phyloP scores from a whole-genome alignment of 805 yeast species.

The Pichia californica region DNA sequence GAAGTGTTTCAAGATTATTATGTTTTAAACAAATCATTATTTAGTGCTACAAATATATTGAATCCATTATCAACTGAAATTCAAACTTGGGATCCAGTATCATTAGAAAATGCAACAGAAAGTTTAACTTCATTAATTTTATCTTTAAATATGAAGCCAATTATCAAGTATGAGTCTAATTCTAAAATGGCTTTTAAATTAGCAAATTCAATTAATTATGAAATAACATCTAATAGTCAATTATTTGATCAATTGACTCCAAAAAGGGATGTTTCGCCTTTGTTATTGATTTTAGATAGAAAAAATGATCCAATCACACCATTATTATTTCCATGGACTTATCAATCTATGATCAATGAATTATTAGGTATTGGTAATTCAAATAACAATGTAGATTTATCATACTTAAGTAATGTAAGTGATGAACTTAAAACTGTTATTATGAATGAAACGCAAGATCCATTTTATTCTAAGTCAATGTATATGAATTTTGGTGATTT shows the following conservation, averaged over 20 bases:
- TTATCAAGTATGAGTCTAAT: slow-evolving; percentile 69
- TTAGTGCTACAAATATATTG: slow-evolving; percentile 27
- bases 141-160: slow-evolving; percentile 71
- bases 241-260: slow-evolving; percentile 61
- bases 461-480: slow-evolving; percentile 75
- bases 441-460: slow-evolving; percentile 62
- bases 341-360: slow-evolving; percentile 96
- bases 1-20: slow-evolving; percentile 84
- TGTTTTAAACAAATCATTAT: slow-evolving; percentile 64
- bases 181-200: slow-evolving; percentile 59
- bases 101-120: slow-evolving; percentile 36
- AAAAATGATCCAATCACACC: slow-evolving; percentile 92
- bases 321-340: slow-evolving; percentile 91
- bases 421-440: slow-evolving; percentile 59
- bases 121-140: slow-evolving; percentile 53
- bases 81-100: slow-evolving; percentile 40
- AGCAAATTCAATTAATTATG: slow-evolving; percentile 58
- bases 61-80: slow-evolving; percentile 21
- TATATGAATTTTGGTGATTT: slow-evolving; percentile 90
- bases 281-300: slow-evolving; percentile 73
- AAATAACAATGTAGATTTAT: slow-evolving; percentile 63
- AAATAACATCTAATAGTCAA: slow-evolving; percentile 48
- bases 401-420: slow-evolving; percentile 47
- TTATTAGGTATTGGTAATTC: slow-evolving; percentile 66
- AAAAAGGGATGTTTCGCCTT: slow-evolving; percentile 56